Evolutionary conservation across 2,329 filamentous ascomycete genomes (phyloP).

Genomic region (Periconia digitata): DNA sequence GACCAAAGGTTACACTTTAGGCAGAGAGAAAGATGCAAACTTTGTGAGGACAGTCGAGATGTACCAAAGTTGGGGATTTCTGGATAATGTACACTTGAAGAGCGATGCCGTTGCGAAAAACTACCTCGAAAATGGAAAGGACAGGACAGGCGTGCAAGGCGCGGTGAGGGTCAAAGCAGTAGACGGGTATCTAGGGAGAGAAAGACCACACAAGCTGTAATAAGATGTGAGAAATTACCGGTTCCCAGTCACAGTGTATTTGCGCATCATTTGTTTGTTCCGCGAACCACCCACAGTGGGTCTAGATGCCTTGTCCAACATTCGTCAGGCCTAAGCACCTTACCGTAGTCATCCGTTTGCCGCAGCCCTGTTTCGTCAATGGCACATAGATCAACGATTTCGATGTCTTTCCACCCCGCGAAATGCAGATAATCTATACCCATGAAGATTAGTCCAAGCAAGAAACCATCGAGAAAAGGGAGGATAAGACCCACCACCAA

Average conservation of each 20-base stretch:
- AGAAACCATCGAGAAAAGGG: not conserved
- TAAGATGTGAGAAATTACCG: no score
- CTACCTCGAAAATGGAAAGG: slow-evolving; percentile 7
- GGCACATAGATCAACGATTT: slow-evolving; percentile 55
- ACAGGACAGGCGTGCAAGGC: slow-evolving; percentile 5
- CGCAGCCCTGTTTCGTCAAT: slow-evolving; percentile 29
- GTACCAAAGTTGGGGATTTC: slow-evolving; percentile 13
- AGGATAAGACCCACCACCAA: slow-evolving; percentile 41
- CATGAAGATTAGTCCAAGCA: not conserved
- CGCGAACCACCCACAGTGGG: slow-evolving; percentile 32
- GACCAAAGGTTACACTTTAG: slow-evolving; percentile 9
- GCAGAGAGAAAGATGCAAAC: slow-evolving; percentile 14
- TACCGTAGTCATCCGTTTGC: slow-evolving; percentile 25
- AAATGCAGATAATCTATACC: slow-evolving; percentile 50
- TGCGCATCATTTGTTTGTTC: slow-evolving; percentile 11
- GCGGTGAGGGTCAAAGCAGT: slow-evolving; percentile 17
- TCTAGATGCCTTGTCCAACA: slow-evolving; percentile 18
- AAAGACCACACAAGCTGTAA: slow-evolving; percentile 14
- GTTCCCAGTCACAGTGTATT: no score
- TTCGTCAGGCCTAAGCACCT: slow-evolving; percentile 11
- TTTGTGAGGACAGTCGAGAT: slow-evolving; percentile 15
- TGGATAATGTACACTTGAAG: slow-evolving; percentile 10
- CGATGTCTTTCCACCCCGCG: slow-evolving; percentile 54
- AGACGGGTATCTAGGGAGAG: slow-evolving; percentile 20
- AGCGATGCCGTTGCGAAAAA: slow-evolving; percentile 4